Evolutionary conservation across 352 stramenopile species (phyloP).

Genomic region (Paralagenidium karlingii): DNA sequence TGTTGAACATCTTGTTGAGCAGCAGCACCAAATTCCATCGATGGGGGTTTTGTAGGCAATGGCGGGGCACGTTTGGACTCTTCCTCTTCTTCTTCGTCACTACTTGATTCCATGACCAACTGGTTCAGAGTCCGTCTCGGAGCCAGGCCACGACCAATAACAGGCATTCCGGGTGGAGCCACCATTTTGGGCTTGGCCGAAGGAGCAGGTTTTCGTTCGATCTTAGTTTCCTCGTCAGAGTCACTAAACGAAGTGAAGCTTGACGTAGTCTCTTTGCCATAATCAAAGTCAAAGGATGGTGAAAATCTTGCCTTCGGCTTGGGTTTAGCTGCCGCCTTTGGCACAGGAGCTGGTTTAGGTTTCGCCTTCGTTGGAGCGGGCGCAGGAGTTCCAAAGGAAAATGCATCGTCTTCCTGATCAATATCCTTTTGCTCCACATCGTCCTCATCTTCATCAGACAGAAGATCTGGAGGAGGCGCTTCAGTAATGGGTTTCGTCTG

Average conservation of each 20-base stretch:
- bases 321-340: constrained; percentile 2
- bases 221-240: constrained; percentile 72
- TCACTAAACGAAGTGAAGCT: constrained; percentile 82
- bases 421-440: constrained; percentile 4
- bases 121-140: constrained; percentile 51
- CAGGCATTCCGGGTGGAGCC: not conserved
- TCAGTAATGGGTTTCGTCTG: not conserved
- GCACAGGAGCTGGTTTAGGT: constrained; percentile 4
- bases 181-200: too few species aligned
- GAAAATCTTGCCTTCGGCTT: constrained; percentile 24
- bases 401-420: constrained; percentile 5
- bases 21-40: constrained; percentile 6
- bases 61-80: constrained; percentile 25
- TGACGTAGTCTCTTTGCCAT: constrained; percentile 27
- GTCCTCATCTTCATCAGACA: constrained; percentile 5
- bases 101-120: constrained; percentile 69
- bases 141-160: constrained; percentile 21
- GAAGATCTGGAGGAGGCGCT: not conserved
- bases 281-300: constrained; percentile 65
- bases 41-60: constrained; percentile 42
- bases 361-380: constrained; percentile 14
- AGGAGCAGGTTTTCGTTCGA: constrained; percentile 36
- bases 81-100: constrained; percentile 48
- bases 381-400: constrained; percentile 6
- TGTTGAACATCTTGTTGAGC: constrained; percentile 9